Percentiles rank a stretch among this genome's conserved stretches.
These are phyloP conservation scores for Plasmodium adleri DNA, from an alignment of 169 alveolate genomes.

Conservation along the genomic window DNA sequence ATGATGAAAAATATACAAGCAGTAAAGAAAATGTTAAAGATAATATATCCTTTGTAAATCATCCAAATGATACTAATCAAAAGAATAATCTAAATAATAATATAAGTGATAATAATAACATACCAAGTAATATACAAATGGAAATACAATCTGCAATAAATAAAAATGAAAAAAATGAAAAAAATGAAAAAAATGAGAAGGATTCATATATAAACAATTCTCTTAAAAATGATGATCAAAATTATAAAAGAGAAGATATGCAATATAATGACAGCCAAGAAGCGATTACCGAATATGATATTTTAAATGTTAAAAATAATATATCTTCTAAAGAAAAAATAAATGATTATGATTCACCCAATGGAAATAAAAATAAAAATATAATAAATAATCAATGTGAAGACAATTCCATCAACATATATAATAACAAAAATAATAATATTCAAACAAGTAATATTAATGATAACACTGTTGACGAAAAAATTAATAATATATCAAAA, in stretches of 20 bases:
- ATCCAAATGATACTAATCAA: conserved; percentile 26
- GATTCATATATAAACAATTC: background rate
- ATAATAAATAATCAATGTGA: too few relatives aligned
- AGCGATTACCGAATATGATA: too few relatives aligned
- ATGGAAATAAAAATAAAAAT: too few relatives aligned
- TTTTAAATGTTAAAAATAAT: too few relatives aligned
- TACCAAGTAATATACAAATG: background rate
- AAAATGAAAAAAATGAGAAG: background rate
- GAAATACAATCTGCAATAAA: background rate
- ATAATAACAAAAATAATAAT: background rate
- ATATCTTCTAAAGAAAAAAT: too few relatives aligned
- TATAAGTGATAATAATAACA: background rate
- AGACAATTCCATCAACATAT: too few relatives aligned
- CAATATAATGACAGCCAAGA: background rate
- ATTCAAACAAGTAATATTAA: too few relatives aligned
- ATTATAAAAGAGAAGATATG: conserved; percentile 58
- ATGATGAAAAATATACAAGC: background rate
- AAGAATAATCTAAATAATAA: conserved; percentile 41
- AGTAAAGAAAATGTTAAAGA: conserved; percentile 18
- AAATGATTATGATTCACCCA: too few relatives aligned
- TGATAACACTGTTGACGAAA: too few relatives aligned
- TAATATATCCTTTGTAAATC: conserved; percentile 49
- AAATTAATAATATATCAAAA: too few relatives aligned
- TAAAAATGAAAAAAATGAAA: background rate
- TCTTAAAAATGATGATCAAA: conserved; percentile 4